Base-by-base conservation (phyloP, 2,329 filamentous ascomycete genomes). In the Ascochyta koolunga region DNA sequence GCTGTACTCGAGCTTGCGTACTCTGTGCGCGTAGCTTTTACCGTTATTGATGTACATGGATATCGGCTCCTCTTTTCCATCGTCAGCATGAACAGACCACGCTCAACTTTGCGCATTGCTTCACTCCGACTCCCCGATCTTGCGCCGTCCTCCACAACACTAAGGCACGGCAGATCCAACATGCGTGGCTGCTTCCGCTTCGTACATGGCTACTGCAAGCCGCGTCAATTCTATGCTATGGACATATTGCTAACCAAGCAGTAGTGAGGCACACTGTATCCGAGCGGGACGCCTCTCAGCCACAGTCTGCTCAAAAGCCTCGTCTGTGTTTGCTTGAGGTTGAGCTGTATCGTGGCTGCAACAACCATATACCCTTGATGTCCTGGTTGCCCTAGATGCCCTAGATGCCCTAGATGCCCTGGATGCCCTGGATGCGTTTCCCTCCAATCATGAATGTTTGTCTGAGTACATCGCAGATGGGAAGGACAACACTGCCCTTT, bases 51-150 rank as follows among this genome's bases (percentile, higher is more conserved):
- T 21, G 4, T 31, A 25, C n/a, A 35, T 43, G 50, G 33, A 25
- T 37, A 43, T 43, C 56, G 59, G 49, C 59, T 61, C 57, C 57
- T 56, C 57, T 51, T 54, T 39, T 51, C 50, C 54, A 54, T 18
- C n/a, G 25, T 39, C 44, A 45, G 40, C 40, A 35, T 36, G 44
- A 49, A 44, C 50, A 49, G 44, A 25, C 40, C 24, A 16, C 38
- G 27, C 8, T 44, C 33, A 48, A 24, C 41, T 37, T 37, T 11
- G 25, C 37, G 51, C 45, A 24, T n/a, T 40, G n/a, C 42, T 38
- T 13, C 39, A 10, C 44, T 55, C 54, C 38, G 48, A 54, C 36
- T 44, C 31, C 31, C 49, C 54, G 42, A 54, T 56, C 32, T 57
- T 21, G 55, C 29, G 21, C 38, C 21, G 25, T 16, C 32, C 13